Evolutionary conservation across 257 asterid species (phyloP).

Genomic region (Solanum ossicruentum): DNA sequence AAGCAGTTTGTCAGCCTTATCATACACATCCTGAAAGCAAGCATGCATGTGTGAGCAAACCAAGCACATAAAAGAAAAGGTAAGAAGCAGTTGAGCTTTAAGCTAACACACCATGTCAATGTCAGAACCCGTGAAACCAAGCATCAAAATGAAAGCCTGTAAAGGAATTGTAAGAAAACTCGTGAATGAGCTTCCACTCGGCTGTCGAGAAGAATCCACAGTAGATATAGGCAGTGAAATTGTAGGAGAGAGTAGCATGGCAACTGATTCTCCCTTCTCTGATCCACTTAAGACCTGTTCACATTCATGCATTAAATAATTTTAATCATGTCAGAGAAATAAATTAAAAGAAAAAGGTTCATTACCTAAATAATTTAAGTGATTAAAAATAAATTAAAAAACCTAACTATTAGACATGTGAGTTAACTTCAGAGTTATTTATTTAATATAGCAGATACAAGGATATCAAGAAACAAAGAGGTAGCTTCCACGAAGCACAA

Average conservation of each 20-base stretch:
- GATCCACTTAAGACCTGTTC: conserved; percentile 68
- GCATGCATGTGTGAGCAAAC: not conserved
- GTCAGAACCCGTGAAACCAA: conserved; percentile 65
- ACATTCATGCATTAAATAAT: not conserved
- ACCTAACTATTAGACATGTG: not conserved
- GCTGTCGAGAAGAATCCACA: conserved; percentile 56
- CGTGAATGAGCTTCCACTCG: conserved; percentile 75
- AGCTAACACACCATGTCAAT: conserved; percentile 49
- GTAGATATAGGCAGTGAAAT: conserved; percentile 49
- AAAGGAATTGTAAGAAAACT: conserved; percentile 81
- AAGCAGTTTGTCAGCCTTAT: conserved; percentile 61
- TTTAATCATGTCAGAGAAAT: not conserved
- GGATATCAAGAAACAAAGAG: not conserved
- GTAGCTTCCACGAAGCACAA: not conserved
- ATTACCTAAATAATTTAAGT: not conserved
- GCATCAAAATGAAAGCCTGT: conserved; percentile 68
- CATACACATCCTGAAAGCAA: conserved; percentile 54
- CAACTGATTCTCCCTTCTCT: conserved; percentile 87
- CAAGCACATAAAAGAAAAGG: not conserved
- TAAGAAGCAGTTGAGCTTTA: not conserved
- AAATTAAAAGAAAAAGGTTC: not conserved
- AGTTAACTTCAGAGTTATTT: not conserved
- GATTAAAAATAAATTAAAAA: not conserved
- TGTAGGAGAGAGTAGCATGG: conserved; percentile 77
- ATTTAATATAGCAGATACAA: not conserved